A percentile compares a stretch with the other conserved stretches of the same genome.
Evolutionary conservation across 768 basidiomycete genomes (phyloP).

Genomic region (Trametes meyenii): DNA sequence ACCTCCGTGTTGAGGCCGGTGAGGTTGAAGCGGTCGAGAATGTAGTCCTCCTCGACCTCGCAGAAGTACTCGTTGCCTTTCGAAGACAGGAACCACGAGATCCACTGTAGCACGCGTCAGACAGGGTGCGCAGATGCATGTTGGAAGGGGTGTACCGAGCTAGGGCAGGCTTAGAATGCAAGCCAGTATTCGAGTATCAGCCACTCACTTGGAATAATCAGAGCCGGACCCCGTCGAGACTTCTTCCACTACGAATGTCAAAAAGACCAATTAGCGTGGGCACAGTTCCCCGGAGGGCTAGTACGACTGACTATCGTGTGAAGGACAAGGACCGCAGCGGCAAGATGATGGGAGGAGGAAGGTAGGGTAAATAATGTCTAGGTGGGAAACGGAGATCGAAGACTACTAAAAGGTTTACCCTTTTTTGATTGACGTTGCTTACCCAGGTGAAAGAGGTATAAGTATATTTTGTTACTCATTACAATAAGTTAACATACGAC

Average conservation of each 20-base stretch:
- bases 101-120: slow-evolving; percentile 65
- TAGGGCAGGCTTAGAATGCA: slow-evolving; percentile 28
- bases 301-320: too few species aligned
- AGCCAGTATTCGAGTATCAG: slow-evolving; percentile 21
- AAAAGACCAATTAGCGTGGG: not conserved
- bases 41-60: slow-evolving; percentile 99
- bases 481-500: too few species aligned
- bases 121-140: not conserved
- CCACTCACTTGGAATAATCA: slow-evolving; percentile 88
- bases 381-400: not conserved
- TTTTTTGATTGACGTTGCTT: not conserved
- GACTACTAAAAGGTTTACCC: not conserved
- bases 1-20: slow-evolving; percentile 97
- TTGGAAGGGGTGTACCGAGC: slow-evolving; percentile 19
- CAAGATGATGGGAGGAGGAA: too few species aligned
- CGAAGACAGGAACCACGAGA: slow-evolving; percentile 95
- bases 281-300: too few species aligned
- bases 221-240: slow-evolving; percentile 92
- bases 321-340: too few species aligned
- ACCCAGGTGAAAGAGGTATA: too few species aligned
- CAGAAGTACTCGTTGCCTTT: slow-evolving; percentile 99
- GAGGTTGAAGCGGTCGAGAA: slow-evolving; percentile 96
- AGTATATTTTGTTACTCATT: too few species aligned
- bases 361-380: too few species aligned
- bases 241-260: slow-evolving; percentile 65